Conservation (phyloP, 2,329 filamentous ascomycete genomes). For the Cadophora sp. region DNA sequence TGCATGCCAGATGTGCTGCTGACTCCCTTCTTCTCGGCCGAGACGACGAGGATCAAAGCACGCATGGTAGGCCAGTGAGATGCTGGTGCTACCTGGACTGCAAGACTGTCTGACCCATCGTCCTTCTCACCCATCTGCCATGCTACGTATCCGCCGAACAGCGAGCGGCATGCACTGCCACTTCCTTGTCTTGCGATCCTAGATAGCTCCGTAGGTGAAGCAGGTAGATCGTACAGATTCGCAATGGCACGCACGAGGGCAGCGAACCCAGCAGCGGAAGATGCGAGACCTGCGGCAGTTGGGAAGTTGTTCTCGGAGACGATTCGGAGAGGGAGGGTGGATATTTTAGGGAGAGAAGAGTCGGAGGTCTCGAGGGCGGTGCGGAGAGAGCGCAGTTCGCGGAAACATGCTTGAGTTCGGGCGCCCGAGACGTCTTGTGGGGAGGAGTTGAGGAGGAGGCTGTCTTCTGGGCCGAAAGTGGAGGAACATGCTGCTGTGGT, state of each 20-base stretch:
- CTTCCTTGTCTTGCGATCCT: slow-evolving; percentile 92
- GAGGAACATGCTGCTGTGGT: slow-evolving; percentile 92
- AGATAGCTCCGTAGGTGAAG: slow-evolving; percentile 82
- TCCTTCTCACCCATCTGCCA: slow-evolving; percentile 81
- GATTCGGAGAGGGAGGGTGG: slow-evolving; percentile 77
- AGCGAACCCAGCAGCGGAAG: slow-evolving; percentile 73
- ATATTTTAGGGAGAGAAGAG: slow-evolving; percentile 80
- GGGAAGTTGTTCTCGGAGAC: slow-evolving; percentile 99
- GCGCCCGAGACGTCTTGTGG: slow-evolving; percentile 85
- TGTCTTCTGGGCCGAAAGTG: slow-evolving; percentile 70
- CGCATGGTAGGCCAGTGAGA: slow-evolving; percentile 96
- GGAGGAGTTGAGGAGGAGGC: slow-evolving; percentile 83
- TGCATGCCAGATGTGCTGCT: slow-evolving; percentile 96
- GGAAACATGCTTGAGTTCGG: slow-evolving; percentile 93
- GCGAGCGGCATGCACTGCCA: slow-evolving; percentile 88
- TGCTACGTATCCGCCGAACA: slow-evolving; percentile 95
- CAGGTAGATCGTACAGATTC: slow-evolving; percentile 85
- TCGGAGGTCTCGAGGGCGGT: slow-evolving; percentile 75
- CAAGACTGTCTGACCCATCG: slow-evolving; percentile 87
- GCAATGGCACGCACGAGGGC: slow-evolving; percentile 85
- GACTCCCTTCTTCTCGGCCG: slow-evolving; percentile 94
- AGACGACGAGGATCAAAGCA: slow-evolving; percentile 88
- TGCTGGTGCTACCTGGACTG: slow-evolving; percentile 86
- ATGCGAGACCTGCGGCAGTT: slow-evolving; percentile 88
- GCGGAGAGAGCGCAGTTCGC: slow-evolving; percentile 81